Evolutionary conservation across 2,329 filamentous ascomycete genomes (phyloP), one percentile per base, ranked within the genome.

Genomic region (Pyrenophora teres): DNA sequence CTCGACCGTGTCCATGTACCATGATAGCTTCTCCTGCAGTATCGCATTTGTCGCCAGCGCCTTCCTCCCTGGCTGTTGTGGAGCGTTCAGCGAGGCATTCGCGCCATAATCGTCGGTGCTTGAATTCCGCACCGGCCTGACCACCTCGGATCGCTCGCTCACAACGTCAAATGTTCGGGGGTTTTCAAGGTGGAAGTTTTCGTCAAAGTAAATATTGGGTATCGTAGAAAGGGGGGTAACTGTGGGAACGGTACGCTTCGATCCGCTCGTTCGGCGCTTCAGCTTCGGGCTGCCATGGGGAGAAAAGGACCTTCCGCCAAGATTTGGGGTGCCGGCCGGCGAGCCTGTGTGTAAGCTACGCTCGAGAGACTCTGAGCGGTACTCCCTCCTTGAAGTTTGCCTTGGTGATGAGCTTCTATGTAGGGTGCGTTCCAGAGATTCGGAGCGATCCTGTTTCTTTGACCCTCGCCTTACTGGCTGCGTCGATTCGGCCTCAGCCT

Each of bases 1-100:
- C 71, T 99, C 94, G 18, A 99, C 92, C 0, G 94, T 99, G 71
- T 99, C 94, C 92, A 99, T 96, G 73, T 99, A 99, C 94, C 94
- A 99, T 0, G 94, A 97, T 10, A 99, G 80, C 74, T 99, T 99
- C 74, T 99, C 94, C 71, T 99, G 94, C 31, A 99, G 74, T 52
- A 99, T 99, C 0, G 94, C 94, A 74, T 99, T 99, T 0, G 92
- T 97, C 6, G 93, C 93, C 23, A 99, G 79, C 1, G 90, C 89
- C 71, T 97, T 97, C 54, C 93, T 84, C 7, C 80, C 80, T 10
- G 76, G 74, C 15, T 75, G 72, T 37, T 77, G 71, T 6, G 89
- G 86, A 9, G 82, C 81, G 18, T 81, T 75, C 0, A 81, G 76
- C 43, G 77, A 79, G 4, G 84, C 86, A 70, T 87, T 89, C 3